Percentiles rank a stretch among this genome's conserved stretches.
Conservation (phyloP, 148 eudicot genomes). For the Fagopyrum homotropicum region DNA sequence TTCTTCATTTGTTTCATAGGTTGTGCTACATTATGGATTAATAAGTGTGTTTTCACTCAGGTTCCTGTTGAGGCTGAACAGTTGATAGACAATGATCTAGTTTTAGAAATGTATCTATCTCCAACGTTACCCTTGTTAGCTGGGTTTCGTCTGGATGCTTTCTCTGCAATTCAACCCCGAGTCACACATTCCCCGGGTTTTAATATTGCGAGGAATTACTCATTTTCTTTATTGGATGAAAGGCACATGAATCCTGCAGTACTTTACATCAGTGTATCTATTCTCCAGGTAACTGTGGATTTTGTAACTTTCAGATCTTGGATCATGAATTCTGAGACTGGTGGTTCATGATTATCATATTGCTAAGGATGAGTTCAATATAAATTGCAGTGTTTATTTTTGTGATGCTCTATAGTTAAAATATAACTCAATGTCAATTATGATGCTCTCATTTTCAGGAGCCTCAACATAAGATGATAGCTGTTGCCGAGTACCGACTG, state of each 20-base stretch:
- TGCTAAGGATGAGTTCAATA: too few relatives aligned
- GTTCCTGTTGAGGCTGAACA: conserved; percentile 86
- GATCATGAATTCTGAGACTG: background rate
- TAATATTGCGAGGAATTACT: conserved; percentile 27
- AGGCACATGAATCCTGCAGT: conserved; percentile 67
- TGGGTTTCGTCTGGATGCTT: conserved; percentile 87
- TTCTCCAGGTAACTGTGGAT: conserved; percentile 57
- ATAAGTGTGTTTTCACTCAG: conserved; percentile 27
- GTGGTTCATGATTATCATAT: background rate
- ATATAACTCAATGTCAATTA: background rate
- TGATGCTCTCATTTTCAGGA: conserved; percentile 39
- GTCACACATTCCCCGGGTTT: conserved; percentile 72
- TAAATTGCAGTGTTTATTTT: too few relatives aligned
- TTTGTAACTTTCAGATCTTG: background rate
- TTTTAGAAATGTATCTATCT: conserved; percentile 66
- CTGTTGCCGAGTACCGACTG: conserved; percentile 65
- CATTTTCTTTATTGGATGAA: conserved; percentile 51
- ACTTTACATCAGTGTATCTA: conserved; percentile 74
- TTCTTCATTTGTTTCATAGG: conserved; percentile 1
- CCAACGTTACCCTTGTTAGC: conserved; percentile 75
- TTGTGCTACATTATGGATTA: background rate
- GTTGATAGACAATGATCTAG: conserved; percentile 60
- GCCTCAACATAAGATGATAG: conserved; percentile 53
- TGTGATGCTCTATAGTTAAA: background rate
- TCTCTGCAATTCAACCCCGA: conserved; percentile 82